Evolutionary conservation across 73 alveolate genomes (phyloP), one percentile per base, ranked within the genome.

Genomic region (Paraurostyla sp.): DNA sequence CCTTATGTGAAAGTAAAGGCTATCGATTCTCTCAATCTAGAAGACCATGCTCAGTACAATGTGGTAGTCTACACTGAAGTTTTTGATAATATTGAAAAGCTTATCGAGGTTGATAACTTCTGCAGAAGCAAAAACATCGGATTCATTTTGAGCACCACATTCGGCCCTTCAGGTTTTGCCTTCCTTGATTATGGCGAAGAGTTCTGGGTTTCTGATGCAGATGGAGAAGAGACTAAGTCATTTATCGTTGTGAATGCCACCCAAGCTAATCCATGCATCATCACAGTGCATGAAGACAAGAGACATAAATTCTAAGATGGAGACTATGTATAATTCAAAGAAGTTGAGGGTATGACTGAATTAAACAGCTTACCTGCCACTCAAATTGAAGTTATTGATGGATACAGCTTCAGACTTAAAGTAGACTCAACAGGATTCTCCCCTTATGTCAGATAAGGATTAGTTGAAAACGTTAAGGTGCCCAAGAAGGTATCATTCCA

Each of bases 331-430:
- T 92, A 93, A 71, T 98, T 98, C 89, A 93, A 95, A 52, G 99
- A 98, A 82, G 99, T 98, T 7, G 97, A 96, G 63, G 99, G 99
- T 54, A 98, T 98, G 99, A 88, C 96, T 27, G 98, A 97, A 89
- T 93, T 98, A 85, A 98, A 98, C 93, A 97, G 92, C 80, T 92
- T 94, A 51, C 94, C 91, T 73, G 99, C 99, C 1, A 94, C 97
- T 65, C 82, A 91, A 76, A 94, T 98, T 73, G 94, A 93, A 90
- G 99, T 93, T 23, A 89, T 95, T 52, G 96, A 94, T 27, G 93
- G 95, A 57, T 95, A 62, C 80, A 93, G 97, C 87, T 98, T 98
- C 88, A 92, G 97, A 41, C 82, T 98, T 15, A 96, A 89, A 75
- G 96, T 93, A 51, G 99, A 98, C 80, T 94, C 99, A 54, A 75